These are phyloP conservation scores for Boletus pseudo-olivaceus DNA, from an alignment of 768 basidiomycete species.

Conservation along the genomic window DNA sequence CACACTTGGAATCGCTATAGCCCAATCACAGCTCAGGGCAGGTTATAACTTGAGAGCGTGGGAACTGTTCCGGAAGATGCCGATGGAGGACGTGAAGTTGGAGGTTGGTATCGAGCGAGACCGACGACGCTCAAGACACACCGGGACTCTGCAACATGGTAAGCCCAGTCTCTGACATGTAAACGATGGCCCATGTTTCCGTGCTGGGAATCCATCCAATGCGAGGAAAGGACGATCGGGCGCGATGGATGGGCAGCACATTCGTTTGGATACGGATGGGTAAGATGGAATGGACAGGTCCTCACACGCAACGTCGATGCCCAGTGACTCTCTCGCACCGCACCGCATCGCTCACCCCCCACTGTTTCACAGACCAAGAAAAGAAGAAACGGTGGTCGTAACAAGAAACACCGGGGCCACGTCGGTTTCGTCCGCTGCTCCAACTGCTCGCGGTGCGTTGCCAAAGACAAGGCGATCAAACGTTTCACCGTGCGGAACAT, in stretches of 20 bases:
- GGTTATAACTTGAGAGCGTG: constrained; percentile 17
- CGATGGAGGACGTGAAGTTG: constrained; percentile 6
- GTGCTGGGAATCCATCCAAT: constrained; percentile 2
- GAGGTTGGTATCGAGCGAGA: constrained; percentile 5
- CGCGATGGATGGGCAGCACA: constrained; percentile 5
- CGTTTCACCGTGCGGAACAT: constrained; percentile 99
- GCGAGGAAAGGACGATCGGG: neutral
- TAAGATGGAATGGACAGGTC: constrained; percentile 3
- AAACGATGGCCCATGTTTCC: neutral
- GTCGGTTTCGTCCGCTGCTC: constrained; percentile 94
- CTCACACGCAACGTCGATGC: neutral
- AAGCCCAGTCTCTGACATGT: constrained; percentile 14
- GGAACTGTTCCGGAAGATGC: constrained; percentile 19
- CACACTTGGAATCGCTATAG: neutral
- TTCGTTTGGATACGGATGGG: neutral
- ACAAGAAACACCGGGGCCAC: constrained; percentile 99
- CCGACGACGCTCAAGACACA: constrained; percentile 22
- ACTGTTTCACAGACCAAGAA: constrained; percentile 77
- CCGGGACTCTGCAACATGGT: constrained; percentile 28
- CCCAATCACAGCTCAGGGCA: constrained; percentile 24
- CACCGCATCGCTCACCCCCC: neutral
- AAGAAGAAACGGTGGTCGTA: constrained; percentile 98
- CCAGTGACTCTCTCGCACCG: neutral
- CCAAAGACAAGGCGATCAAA: constrained; percentile 99
- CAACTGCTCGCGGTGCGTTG: constrained; percentile 98